A percentile compares a stretch with the other conserved stretches of the same genome.
phyloP scores from a whole-genome alignment of 1,284 basidiomycete species.

The Polyporus tsugae region DNA sequence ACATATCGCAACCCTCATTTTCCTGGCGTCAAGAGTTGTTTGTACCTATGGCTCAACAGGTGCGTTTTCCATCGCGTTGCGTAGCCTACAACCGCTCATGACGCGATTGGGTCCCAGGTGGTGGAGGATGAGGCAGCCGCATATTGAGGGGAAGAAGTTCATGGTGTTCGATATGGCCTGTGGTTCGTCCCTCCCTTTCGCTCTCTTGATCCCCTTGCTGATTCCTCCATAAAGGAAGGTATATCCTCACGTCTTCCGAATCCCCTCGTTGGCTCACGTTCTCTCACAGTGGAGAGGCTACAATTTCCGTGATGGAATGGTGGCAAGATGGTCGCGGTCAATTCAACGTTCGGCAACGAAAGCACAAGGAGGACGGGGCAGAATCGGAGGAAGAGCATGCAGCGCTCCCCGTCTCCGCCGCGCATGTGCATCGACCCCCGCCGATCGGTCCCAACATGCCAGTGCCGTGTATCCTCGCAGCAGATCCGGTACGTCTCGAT shows the following conservation, averaged over 20 bases:
- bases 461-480: slow-evolving; percentile 38
- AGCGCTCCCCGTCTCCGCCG: slow-evolving; percentile 1
- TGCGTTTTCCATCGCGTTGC: slow-evolving; percentile 27
- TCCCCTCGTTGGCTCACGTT: not conserved
- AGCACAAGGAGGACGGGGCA: slow-evolving; percentile 17
- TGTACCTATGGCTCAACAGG: slow-evolving; percentile 63
- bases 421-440: slow-evolving; percentile 21
- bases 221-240: slow-evolving; percentile 34
- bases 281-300: slow-evolving; percentile 39
- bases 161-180: slow-evolving; percentile 59
- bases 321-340: slow-evolving; percentile 36
- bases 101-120: slow-evolving; percentile 44
- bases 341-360: slow-evolving; percentile 20
- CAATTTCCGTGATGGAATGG: slow-evolving; percentile 41
- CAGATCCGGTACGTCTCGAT: slow-evolving; percentile 50
- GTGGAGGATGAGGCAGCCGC: slow-evolving; percentile 48
- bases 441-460: slow-evolving; percentile 33
- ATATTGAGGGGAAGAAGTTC: slow-evolving; percentile 36
- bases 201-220: not conserved
- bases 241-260: not conserved
- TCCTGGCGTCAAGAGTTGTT: slow-evolving; percentile 66
- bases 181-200: slow-evolving; percentile 47
- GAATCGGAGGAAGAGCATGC: slow-evolving; percentile 13
- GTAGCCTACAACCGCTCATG: slow-evolving; percentile 26
- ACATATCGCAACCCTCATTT: slow-evolving; percentile 81